phyloP scores from a whole-genome alignment of 2,329 filamentous ascomycete genomes.

The Scytalidium lignicola region DNA sequence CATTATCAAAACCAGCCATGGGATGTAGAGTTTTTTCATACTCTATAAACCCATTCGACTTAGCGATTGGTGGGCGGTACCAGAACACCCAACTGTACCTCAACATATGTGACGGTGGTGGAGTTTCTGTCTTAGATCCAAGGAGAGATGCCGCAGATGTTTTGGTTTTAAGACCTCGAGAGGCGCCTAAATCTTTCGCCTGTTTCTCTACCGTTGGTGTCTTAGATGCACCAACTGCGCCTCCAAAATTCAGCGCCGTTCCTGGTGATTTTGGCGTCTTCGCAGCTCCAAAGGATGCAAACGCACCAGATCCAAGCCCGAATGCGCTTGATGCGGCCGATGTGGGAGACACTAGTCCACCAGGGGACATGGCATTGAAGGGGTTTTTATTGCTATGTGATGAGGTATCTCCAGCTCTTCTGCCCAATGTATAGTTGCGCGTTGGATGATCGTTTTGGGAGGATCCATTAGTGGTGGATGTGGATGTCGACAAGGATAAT shows the following conservation, averaged over 20 bases:
- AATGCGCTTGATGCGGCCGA: constrained; percentile 81
- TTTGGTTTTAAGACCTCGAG: constrained; percentile 29
- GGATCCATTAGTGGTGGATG: constrained; percentile 38
- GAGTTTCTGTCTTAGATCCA: constrained; percentile 38
- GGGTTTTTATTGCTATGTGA: constrained; percentile 73
- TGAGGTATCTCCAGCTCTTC: constrained; percentile 69
- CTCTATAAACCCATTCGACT: constrained; percentile 80
- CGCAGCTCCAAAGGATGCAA: constrained; percentile 84
- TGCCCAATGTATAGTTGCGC: constrained; percentile 61
- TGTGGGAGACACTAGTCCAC: constrained; percentile 70
- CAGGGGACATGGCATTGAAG: constrained; percentile 70
- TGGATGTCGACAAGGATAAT: constrained; percentile 74
- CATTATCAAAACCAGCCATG: constrained; percentile 74
- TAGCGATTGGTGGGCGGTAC: constrained; percentile 94
- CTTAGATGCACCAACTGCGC: constrained; percentile 44
- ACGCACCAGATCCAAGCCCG: constrained; percentile 88
- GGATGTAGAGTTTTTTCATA: constrained; percentile 96
- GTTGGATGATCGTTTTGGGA: constrained; percentile 43
- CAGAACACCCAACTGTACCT: constrained; percentile 93
- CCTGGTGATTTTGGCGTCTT: constrained; percentile 86
- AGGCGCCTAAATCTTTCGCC: constrained; percentile 39
- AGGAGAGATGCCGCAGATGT: constrained; percentile 42
- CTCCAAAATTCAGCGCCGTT: constrained; percentile 72
- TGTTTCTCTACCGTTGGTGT: constrained; percentile 60
- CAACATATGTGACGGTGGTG: constrained; percentile 53